Conservation (phyloP, 2,329 filamentous ascomycete species). For the Paecilomyces formosus region DNA sequence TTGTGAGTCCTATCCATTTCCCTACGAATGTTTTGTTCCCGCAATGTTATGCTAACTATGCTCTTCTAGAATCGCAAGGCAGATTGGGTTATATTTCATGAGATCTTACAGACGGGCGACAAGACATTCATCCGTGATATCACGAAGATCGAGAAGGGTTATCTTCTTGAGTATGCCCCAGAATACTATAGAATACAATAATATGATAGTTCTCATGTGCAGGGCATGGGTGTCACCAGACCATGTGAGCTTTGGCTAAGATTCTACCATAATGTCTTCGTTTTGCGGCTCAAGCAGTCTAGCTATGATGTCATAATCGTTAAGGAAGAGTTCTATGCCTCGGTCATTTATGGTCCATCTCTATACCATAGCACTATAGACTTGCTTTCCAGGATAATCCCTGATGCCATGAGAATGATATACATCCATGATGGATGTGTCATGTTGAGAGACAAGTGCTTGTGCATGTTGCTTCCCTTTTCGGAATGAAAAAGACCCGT, state of each 20-base stretch:
- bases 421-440: background rate
- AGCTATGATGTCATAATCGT: background rate
- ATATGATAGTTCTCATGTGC: background rate
- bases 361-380: background rate
- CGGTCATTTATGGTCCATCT: background rate
- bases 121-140: slow-evolving; percentile 90
- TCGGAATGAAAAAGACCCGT: background rate
- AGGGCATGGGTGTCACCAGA: background rate
- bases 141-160: slow-evolving; percentile 88
- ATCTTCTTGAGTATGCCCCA: slow-evolving; percentile 81
- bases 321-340: background rate
- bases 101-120: slow-evolving; percentile 78
- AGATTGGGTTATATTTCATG: slow-evolving; percentile 93
- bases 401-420: slow-evolving; percentile 12
- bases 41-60: background rate
- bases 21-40: background rate
- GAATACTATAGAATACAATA: slow-evolving; percentile 64
- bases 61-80: slow-evolving; percentile 69
- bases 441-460: background rate
- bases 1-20: slow-evolving; percentile 44
- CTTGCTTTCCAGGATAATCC: background rate
- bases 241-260: background rate
- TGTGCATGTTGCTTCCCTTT: background rate
- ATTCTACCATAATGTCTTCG: background rate
- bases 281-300: background rate